Conservation (phyloP, 2,329 filamentous ascomycete species). For the Aspergillus pseudoviridinutans region DNA sequence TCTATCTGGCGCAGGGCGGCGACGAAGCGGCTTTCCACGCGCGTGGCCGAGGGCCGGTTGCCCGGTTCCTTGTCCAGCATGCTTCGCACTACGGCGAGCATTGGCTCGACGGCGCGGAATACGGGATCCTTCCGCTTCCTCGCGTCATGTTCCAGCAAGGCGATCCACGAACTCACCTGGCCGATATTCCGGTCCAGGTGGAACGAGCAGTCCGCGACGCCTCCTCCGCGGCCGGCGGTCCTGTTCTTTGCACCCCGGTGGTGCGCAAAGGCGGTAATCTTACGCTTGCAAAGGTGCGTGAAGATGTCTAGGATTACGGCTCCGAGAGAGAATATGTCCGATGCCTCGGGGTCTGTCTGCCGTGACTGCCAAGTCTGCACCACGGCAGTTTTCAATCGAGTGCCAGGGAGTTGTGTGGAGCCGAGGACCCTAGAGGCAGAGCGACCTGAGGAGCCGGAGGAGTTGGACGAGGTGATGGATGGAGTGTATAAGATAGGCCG, state of each 20-base stretch:
- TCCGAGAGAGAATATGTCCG: slow-evolving; percentile 58
- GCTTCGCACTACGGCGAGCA: slow-evolving; percentile 34
- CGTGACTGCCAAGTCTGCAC: slow-evolving; percentile 38
- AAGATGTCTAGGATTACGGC: slow-evolving; percentile 58
- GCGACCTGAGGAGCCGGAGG: slow-evolving; percentile 19
- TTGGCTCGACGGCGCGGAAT: slow-evolving; percentile 36
- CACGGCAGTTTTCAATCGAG: slow-evolving; percentile 26
- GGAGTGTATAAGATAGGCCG: slow-evolving; percentile 30
- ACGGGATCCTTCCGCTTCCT: slow-evolving; percentile 37
- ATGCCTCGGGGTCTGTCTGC: slow-evolving; percentile 32
- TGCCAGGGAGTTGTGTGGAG: slow-evolving; percentile 29
- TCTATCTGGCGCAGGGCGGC: slow-evolving; percentile 8
- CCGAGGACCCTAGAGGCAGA: slow-evolving; percentile 10
- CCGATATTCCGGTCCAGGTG: slow-evolving; percentile 50
- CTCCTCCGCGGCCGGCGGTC: slow-evolving; percentile 44
- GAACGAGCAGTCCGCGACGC: slow-evolving; percentile 54
- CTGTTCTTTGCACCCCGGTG: slow-evolving; percentile 54
- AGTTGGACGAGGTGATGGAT: slow-evolving; percentile 30
- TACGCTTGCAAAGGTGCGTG: slow-evolving; percentile 56
- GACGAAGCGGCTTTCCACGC: slow-evolving; percentile 25
- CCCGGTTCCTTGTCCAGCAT: slow-evolving; percentile 36
- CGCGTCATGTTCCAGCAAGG: slow-evolving; percentile 46
- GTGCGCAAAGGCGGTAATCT: slow-evolving; percentile 51
- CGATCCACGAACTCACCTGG: slow-evolving; percentile 56
- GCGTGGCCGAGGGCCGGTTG: slow-evolving; percentile 27